Base-by-base conservation (phyloP, 2,329 filamentous ascomycete genomes). In the Diaporthe destruens region DNA sequence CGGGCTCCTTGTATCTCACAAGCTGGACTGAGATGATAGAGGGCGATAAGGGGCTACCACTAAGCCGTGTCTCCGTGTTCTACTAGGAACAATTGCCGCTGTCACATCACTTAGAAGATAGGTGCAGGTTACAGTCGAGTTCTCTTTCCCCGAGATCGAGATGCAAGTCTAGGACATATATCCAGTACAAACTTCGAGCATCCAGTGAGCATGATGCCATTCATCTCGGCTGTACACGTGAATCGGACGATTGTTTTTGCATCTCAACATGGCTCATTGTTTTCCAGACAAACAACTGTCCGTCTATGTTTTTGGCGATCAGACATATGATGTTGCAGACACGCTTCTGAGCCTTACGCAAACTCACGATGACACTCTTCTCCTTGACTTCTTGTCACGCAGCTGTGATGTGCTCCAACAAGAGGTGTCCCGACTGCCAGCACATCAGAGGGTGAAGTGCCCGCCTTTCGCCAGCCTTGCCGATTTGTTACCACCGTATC, bases 251-350 rank as follows among this genome's bases (percentile, higher is more conserved):
- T 11, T 6, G 9, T 5, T 18, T 9, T 39, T 57, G 54, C 54
- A 57, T 57, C 32, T 36, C 20, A 57, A 57, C 23, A 39, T 57
- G 54, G 32, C 54, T 57, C 32, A 18, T 57, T 57, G 32, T 23
- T 36, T 39, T 57, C 32, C 54, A n/a, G 54, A 57, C 14, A 20
- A 57, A 4, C 54, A 18, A 14, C 23, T 57, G 32, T 20, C 32
- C 54, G 54, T 75, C 44, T 73, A 61, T 53, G 69, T 77, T 44
- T 76, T 77, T 55, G 75, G 75, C 42, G 76, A 76, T 67, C 76
- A 76, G 74, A 76, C 75, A 14, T 75, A 69, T 65, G 74, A 76
- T 42, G 59, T 72, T 16, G 34, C 39, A 72, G 39, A 72, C 71
- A 32, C 39, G 20, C 73, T 32, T 74, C 75, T 32, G 72, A 57